Conservation (phyloP, 139 green algal species). For the Limnomonas spitsbergensis region DNA sequence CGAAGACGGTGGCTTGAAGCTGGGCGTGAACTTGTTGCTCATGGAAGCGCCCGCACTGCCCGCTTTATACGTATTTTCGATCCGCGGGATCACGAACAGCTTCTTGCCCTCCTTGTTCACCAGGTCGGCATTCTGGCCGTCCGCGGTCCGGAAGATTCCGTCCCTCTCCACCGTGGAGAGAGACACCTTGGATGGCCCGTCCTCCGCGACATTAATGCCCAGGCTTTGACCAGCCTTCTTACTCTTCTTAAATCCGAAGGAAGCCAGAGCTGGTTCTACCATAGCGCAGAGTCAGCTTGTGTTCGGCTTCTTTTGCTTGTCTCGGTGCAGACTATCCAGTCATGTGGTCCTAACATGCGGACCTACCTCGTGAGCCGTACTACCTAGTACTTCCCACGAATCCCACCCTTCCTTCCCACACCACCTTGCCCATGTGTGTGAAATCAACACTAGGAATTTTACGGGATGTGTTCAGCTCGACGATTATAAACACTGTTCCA, state of each 20-base stretch:
- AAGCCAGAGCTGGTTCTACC: background rate
- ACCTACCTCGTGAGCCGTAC: background rate
- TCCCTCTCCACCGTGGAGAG: constrained; percentile 8
- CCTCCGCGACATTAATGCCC: background rate
- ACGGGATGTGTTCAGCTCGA: no score
- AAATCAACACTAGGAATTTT: no score
- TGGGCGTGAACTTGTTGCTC: constrained; percentile 46
- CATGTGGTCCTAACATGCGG: no score
- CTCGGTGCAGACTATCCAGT: no score
- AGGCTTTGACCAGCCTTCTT: background rate
- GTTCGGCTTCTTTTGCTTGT: no score
- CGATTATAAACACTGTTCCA: no score
- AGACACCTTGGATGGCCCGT: background rate
- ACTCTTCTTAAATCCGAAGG: background rate
- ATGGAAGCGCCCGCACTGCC: constrained; percentile 17
- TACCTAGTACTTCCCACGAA: background rate
- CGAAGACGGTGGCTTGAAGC: constrained; percentile 35
- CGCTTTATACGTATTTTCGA: constrained; percentile 55
- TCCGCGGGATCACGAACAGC: constrained; percentile 39
- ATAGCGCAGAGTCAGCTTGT: background rate
- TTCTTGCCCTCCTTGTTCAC: constrained; percentile 15
- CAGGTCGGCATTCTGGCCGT: constrained; percentile 10
- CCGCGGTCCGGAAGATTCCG: constrained; percentile 1
- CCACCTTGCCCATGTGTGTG: no score
- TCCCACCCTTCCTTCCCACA: no score